These are phyloP conservation scores for Xylaria flabelliformis DNA, from an alignment of 495 filamentous ascomycete genomes.

Conservation along the genomic window DNA sequence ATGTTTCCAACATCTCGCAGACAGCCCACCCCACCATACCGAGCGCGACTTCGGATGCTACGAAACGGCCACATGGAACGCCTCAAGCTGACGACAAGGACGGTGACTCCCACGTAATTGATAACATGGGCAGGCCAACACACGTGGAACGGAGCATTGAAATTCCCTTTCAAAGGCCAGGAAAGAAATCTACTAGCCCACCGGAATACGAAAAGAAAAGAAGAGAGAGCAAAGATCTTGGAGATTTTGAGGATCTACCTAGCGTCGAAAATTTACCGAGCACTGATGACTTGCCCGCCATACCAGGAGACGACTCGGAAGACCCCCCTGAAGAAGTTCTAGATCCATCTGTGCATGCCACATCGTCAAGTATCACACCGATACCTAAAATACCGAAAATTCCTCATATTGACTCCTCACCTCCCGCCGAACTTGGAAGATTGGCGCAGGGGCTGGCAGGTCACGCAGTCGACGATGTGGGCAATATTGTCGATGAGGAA, in stretches of 20 bases:
- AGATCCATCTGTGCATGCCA: slow-evolving; percentile 38
- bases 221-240: slow-evolving; percentile 28
- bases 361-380: slow-evolving; percentile 35
- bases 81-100: not conserved
- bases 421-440: slow-evolving; percentile 31
- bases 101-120: slow-evolving; percentile 24
- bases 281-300: slow-evolving; percentile 29
- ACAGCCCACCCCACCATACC: slow-evolving; percentile 23
- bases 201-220: slow-evolving; percentile 20
- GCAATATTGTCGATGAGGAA: slow-evolving; percentile 75
- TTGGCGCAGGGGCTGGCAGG: slow-evolving; percentile 68
- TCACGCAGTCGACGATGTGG: slow-evolving; percentile 72
- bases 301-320: slow-evolving; percentile 30
- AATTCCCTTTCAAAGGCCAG: slow-evolving; percentile 35
- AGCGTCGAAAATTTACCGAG: slow-evolving; percentile 30
- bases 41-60: not conserved
- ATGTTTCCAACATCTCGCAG: slow-evolving; percentile 30
- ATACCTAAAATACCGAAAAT: slow-evolving; percentile 43
- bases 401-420: slow-evolving; percentile 31
- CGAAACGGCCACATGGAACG: not conserved
- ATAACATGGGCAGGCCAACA: slow-evolving; percentile 39
- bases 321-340: slow-evolving; percentile 41
- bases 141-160: slow-evolving; percentile 41
- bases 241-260: slow-evolving; percentile 32
- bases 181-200: slow-evolving; percentile 24